Evolutionary conservation across 768 basidiomycete species (phyloP).

Genomic region (Lactifluus pinguis): DNA sequence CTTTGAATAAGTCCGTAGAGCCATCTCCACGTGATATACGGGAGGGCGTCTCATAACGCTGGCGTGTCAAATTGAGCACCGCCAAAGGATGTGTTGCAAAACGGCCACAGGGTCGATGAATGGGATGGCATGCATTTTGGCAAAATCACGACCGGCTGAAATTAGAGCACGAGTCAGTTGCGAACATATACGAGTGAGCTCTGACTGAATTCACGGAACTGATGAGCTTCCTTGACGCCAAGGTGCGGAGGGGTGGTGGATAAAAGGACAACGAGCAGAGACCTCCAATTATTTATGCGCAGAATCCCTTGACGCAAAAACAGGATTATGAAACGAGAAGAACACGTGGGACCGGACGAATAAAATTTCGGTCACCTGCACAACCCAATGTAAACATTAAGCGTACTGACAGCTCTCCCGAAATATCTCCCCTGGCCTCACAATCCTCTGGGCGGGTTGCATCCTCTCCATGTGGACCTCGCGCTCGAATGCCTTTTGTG

Average conservation of each 20-base stretch:
- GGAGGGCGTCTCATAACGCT: not conserved
- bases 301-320: not conserved
- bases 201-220: not conserved
- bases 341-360: conserved; percentile 7
- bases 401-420: conserved; percentile 10
- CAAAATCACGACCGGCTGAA: conserved; percentile 1
- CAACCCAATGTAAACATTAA: not conserved
- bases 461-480: no score
- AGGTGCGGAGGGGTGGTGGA: not conserved
- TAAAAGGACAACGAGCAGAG: conserved; percentile 9
- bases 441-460: no score
- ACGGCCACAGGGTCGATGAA: conserved; percentile 1
- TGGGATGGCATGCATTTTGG: not conserved
- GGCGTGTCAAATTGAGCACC: conserved; percentile 2
- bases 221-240: not conserved
- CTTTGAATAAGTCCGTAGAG: conserved; percentile 6
- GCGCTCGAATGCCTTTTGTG: no score
- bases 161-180: not conserved
- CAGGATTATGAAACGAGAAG: conserved; percentile 8
- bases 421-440: conserved; percentile 8
- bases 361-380: not conserved
- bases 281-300: conserved; percentile 7
- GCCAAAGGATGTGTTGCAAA: not conserved
- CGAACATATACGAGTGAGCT: not conserved
- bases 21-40: not conserved